A percentile compares a stretch with the other conserved stretches of the same genome.
Evolutionary conservation across 345 rosid species (phyloP).

Genomic region (Acer yangbiense): DNA sequence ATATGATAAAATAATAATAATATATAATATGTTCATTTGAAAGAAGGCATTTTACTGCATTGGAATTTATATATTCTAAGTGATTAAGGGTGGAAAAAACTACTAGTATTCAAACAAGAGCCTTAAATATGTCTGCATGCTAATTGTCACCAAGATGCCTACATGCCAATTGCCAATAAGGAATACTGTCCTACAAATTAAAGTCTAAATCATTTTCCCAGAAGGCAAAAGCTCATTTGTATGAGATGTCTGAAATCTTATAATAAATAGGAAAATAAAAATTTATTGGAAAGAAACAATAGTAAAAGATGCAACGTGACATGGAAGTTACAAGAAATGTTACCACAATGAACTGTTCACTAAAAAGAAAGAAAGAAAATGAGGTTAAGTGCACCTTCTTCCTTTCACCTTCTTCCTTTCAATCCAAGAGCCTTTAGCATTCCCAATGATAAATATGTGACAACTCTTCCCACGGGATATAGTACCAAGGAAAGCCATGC

Average conservation of each 20-base stretch:
- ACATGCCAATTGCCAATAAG: too few relatives aligned
- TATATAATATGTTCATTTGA: neutral
- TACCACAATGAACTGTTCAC: neutral
- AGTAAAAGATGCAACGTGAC: neutral
- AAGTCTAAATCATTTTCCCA: too few relatives aligned
- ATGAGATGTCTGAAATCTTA: neutral
- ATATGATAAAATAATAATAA: too few relatives aligned
- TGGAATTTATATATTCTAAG: neutral
- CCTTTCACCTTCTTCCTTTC: constrained; percentile 98
- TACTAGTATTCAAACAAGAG: neutral
- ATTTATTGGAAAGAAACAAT: constrained; percentile 3
- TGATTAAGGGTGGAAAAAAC: neutral
- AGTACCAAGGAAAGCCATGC: constrained; percentile 97
- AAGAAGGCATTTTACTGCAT: neutral
- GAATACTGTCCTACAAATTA: too few relatives aligned
- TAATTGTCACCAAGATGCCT: too few relatives aligned
- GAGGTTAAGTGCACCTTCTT: constrained; percentile 61
- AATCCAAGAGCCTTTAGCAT: constrained; percentile 93
- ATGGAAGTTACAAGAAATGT: neutral
- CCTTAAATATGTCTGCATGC: too few relatives aligned
- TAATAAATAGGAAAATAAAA: neutral
- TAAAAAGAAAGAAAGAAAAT: neutral
- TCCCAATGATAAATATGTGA: constrained; percentile 93
- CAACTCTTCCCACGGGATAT: constrained; percentile 96
- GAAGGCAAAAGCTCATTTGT: neutral